Evolutionary conservation across 306 rosid genomes (phyloP), one percentile per base, ranked within the genome.

Genomic region (Herpetospermum pedunculosum): DNA sequence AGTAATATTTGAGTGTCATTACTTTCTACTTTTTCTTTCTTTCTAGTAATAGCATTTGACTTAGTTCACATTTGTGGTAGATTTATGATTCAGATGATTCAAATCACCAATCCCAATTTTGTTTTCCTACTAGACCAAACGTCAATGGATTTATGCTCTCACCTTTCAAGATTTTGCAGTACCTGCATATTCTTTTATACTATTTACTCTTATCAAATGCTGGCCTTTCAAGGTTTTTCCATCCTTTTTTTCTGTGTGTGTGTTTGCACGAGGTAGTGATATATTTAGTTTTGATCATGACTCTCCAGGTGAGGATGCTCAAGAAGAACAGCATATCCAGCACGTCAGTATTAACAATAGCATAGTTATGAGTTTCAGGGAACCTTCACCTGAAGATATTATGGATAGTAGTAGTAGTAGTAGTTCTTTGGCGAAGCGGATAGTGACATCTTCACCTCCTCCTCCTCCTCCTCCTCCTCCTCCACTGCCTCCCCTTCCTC

Each of bases 401-500:
- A 34, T 38, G 58, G 76, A 70, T 70, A 78, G 53, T 25, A 84
- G 60, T 70, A 78, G 53, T 25, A 84, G 60, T 23, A 53, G 44
- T 70, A 26, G 46, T 25, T 86, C 86, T 72, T 70, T 59, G 6
- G 43, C 30, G 18, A 78, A 53, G 18, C 46, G 35, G 13, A 16
- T 41, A 55, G 85, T 57, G 35, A 28, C 69, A 26, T 77, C 47
- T 62, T 29, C 71, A 0, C 53, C 53, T 48, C 23, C 53, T 0
- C 53, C 53, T 6, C 43, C 89, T 57, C 91, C 96, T 76, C 34
- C 62, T 5, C 85, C 87, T 29, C 90, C 88, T 49, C 90, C 96
- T 72, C 90, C 96, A 64, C 89, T 87, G 4, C 87, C 84, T 38
- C 84, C 86, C n/a, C 87, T 86, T 70, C 91, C 96, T 70, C 88